Conservation (phyloP, 2,329 filamentous ascomycete genomes). For the Fusarium sp. region DNA sequence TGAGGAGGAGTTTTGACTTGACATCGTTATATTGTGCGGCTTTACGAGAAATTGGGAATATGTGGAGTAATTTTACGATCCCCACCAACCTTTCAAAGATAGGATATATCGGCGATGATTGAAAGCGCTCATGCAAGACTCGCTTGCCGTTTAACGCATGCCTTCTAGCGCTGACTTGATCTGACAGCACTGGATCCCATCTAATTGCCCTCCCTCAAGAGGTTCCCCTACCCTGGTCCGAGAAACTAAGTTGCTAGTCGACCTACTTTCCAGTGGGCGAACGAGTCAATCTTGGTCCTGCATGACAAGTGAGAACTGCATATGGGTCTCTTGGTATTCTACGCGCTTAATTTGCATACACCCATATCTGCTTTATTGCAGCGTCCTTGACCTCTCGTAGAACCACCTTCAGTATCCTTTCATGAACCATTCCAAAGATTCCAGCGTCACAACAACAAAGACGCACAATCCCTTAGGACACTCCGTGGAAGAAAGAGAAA, state of each 20-base stretch:
- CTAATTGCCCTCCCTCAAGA: slow-evolving; percentile 13
- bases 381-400: not conserved
- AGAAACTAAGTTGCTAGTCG: too few relatives aligned
- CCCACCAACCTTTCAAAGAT: too few relatives aligned
- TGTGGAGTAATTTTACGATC: too few relatives aligned
- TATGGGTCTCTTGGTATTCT: not conserved
- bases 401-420: not conserved
- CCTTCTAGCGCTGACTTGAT: not conserved
- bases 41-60: not conserved
- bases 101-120: too few relatives aligned
- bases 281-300: too few relatives aligned
- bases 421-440: too few relatives aligned
- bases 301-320: too few relatives aligned
- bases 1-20: not conserved
- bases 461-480: not conserved
- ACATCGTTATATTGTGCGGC: too few relatives aligned
- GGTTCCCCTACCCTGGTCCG: not conserved
- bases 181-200: not conserved
- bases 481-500: not conserved
- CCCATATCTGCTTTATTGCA: not conserved
- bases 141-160: too few relatives aligned
- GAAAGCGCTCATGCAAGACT: too few relatives aligned
- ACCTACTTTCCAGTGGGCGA: too few relatives aligned
- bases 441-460: too few relatives aligned
- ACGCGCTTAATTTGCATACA: not conserved